Evolutionary conservation across 768 basidiomycete species (phyloP).

Genomic region (Podaxis pistillaris): DNA sequence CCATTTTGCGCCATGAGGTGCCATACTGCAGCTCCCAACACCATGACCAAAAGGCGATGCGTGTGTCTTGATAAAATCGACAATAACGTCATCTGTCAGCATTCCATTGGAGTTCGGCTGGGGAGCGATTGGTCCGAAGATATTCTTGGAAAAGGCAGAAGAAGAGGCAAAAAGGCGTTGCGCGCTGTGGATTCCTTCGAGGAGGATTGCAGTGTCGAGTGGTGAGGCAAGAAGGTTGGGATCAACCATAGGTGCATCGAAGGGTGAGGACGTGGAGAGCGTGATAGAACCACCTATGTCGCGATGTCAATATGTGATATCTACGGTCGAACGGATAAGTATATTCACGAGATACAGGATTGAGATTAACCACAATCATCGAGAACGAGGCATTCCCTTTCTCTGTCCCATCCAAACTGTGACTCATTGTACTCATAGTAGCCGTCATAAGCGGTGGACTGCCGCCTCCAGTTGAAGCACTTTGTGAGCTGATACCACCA

Average conservation of each 20-base stretch:
- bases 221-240: conserved; percentile 25
- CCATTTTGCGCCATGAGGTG: conserved; percentile 1
- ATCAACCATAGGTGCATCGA: conserved; percentile 42
- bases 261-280: conserved; percentile 38
- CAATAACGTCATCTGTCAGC: conserved; percentile 4
- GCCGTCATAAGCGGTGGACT: too few species aligned
- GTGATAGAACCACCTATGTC: conserved; percentile 19
- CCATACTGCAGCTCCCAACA: conserved; percentile 3
- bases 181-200: conserved; percentile 19
- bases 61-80: neutral
- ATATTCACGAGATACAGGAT: neutral
- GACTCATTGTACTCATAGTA: too few species aligned
- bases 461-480: neutral
- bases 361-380: neutral
- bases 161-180: conserved; percentile 19
- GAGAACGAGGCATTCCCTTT: neutral
- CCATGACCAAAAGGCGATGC: neutral
- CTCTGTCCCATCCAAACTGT: too few species aligned
- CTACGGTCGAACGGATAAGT: neutral
- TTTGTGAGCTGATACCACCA: neutral
- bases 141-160: conserved; percentile 15
- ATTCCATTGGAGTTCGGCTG: conserved; percentile 5
- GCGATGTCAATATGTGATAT: neutral
- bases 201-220: conserved; percentile 24
- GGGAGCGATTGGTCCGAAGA: conserved; percentile 10